A percentile compares a stretch with the other conserved stretches of the same genome.
phyloP scores from a whole-genome alignment of 495 filamentous ascomycete genomes.

The Penicillium steckii region DNA sequence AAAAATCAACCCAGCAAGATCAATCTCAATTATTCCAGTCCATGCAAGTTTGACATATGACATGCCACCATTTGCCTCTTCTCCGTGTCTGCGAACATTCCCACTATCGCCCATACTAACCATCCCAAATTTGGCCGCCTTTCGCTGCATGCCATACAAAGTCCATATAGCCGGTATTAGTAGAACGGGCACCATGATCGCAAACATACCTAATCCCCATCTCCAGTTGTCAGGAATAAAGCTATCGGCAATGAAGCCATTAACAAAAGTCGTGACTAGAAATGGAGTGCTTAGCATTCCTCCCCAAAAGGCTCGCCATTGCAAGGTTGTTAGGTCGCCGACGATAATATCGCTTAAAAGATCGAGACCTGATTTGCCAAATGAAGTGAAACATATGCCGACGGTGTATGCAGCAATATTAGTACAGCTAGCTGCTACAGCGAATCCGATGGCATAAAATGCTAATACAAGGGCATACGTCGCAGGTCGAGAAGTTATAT shows the following conservation, averaged over 20 bases:
- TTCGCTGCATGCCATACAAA: background rate
- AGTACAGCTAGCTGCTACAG: background rate
- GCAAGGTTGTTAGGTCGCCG: background rate
- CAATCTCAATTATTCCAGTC: background rate
- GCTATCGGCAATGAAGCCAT: background rate
- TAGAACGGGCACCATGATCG: background rate
- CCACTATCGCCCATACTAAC: background rate
- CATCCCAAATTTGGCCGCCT: background rate
- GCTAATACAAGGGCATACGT: background rate
- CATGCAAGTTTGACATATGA: too few species aligned
- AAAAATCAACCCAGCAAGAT: background rate
- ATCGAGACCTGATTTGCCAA: constrained; percentile 1
- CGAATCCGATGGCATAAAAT: background rate
- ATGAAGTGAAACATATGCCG: background rate
- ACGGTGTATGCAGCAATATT: background rate
- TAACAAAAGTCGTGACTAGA: background rate
- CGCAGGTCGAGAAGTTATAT: background rate
- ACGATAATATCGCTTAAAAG: constrained; percentile 1
- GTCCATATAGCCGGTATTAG: background rate
- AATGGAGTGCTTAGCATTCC: background rate
- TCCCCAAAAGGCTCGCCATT: background rate
- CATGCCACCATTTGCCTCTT: too few species aligned
- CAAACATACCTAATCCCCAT: background rate
- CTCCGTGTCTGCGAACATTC: background rate
- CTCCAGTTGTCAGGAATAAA: background rate